These are phyloP conservation scores for Sabuloglossum arenarium DNA, from an alignment of 495 filamentous ascomycete species.

Conservation along the genomic window DNA sequence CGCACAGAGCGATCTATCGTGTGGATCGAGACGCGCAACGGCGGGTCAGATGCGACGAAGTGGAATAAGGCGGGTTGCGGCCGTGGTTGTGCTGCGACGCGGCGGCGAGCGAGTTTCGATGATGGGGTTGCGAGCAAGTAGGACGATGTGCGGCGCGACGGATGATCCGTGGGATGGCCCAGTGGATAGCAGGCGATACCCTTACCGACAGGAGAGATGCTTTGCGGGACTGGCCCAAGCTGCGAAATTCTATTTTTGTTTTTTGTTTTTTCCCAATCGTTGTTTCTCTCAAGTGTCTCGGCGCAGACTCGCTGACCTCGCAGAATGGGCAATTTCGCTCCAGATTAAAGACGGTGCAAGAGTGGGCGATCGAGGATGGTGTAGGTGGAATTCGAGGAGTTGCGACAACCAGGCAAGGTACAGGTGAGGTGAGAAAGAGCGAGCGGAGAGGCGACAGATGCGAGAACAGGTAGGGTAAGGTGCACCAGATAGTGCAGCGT, in stretches of 20 bases:
- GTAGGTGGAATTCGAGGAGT: too few relatives aligned
- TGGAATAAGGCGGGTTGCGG: background rate
- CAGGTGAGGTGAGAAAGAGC: background rate
- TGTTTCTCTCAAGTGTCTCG: too few relatives aligned
- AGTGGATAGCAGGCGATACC: conserved; percentile 1
- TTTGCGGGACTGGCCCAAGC: background rate
- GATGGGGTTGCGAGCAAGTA: background rate
- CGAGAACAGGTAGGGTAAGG: background rate
- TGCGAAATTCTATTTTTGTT: background rate
- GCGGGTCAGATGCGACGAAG: background rate
- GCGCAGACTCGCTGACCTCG: background rate
- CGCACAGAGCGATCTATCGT: background rate
- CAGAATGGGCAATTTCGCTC: background rate
- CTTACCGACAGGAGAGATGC: background rate
- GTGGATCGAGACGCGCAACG: background rate
- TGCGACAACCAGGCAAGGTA: background rate
- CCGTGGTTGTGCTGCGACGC: background rate
- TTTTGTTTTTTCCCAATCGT: background rate
- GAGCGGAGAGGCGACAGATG: background rate
- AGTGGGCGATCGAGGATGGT: too few relatives aligned
- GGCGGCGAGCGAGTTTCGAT: background rate
- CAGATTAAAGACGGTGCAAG: background rate
- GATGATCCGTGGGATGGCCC: background rate
- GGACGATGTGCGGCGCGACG: background rate
- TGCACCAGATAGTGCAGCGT: background rate